phyloP scores from a whole-genome alignment of 2,329 filamentous ascomycete species.

The Diaporthe australafricana region DNA sequence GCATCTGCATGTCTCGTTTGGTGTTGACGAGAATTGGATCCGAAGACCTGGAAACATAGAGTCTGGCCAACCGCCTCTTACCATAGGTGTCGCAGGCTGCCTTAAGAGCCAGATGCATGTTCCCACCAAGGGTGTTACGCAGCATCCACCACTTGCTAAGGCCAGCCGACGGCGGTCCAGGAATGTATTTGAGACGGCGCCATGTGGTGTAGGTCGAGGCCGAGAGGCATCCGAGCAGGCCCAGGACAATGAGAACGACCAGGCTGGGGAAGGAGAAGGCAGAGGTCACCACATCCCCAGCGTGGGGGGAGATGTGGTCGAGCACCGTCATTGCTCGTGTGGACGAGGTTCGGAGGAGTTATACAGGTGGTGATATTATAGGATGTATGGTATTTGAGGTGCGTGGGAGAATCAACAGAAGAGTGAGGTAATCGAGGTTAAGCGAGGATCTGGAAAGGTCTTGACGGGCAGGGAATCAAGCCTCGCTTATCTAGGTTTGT shows the following conservation, averaged over 20 bases:
- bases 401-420: neutral
- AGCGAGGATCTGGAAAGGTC: conserved; percentile 24
- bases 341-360: neutral
- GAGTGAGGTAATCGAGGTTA: conserved; percentile 27
- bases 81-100: conserved; percentile 42
- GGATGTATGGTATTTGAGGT: neutral
- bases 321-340: conserved; percentile 31
- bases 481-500: conserved; percentile 38
- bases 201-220: conserved; percentile 40
- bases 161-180: conserved; percentile 42
- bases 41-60: conserved; percentile 20
- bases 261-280: conserved; percentile 28
- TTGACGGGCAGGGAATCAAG: conserved; percentile 26
- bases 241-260: conserved; percentile 30
- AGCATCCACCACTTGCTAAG: conserved; percentile 46
- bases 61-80: conserved; percentile 34
- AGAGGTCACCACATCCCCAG: neutral
- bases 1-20: conserved; percentile 35
- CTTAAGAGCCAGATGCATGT: conserved; percentile 44
- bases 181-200: conserved; percentile 43
- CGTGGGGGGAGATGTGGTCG: conserved; percentile 24
- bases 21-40: conserved; percentile 31
- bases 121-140: conserved; percentile 44
- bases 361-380: neutral
- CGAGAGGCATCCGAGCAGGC: conserved; percentile 37